phyloP scores from a whole-genome alignment of 805 yeast species.

The Sugiyamaella boreocaroliniensis region DNA sequence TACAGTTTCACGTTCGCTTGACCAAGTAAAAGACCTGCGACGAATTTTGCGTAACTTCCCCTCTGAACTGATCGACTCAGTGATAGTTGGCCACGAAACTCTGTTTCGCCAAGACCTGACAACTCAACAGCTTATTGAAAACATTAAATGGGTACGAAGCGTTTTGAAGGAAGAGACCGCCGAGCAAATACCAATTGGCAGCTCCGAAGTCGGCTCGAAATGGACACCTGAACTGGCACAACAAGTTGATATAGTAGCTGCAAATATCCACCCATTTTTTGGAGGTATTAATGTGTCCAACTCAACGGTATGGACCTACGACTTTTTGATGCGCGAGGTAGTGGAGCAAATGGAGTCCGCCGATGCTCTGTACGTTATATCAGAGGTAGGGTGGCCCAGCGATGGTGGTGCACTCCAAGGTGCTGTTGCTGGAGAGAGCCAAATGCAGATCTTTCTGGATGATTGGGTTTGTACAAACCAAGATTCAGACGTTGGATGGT shows the following conservation, averaged over 20 bases:
- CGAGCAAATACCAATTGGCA: slow-evolving; percentile 48
- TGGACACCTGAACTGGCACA: slow-evolving; percentile 36
- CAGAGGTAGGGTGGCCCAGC: slow-evolving; percentile 72
- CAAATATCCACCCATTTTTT: slow-evolving; percentile 63
- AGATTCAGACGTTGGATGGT: slow-evolving; percentile 41
- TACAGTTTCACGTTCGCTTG: slow-evolving; percentile 38
- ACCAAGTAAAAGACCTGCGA: slow-evolving; percentile 44
- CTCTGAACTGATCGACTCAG: slow-evolving; percentile 40
- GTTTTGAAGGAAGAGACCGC: slow-evolving; percentile 32
- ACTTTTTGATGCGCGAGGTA: slow-evolving; percentile 40
- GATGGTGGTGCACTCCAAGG: slow-evolving; percentile 45
- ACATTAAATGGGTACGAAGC: slow-evolving; percentile 38
- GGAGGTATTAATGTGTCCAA: slow-evolving; percentile 45
- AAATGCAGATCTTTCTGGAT: slow-evolving; percentile 43
- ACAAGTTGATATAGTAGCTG: slow-evolving; percentile 51
- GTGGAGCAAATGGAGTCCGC: slow-evolving; percentile 15
- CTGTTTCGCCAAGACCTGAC: slow-evolving; percentile 47
- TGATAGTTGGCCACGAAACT: slow-evolving; percentile 60
- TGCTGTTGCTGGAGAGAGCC: slow-evolving; percentile 42
- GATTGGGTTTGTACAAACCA: slow-evolving; percentile 46
- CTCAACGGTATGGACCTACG: slow-evolving; percentile 49
- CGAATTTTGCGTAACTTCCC: slow-evolving; percentile 40
- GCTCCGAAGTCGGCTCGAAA: slow-evolving; percentile 51
- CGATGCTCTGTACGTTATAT: slow-evolving; percentile 34
- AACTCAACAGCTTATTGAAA: slow-evolving; percentile 33